These are phyloP conservation scores for Prasinococcaceae sp. DNA, from an alignment of 139 green algal species.

Conservation along the genomic window DNA sequence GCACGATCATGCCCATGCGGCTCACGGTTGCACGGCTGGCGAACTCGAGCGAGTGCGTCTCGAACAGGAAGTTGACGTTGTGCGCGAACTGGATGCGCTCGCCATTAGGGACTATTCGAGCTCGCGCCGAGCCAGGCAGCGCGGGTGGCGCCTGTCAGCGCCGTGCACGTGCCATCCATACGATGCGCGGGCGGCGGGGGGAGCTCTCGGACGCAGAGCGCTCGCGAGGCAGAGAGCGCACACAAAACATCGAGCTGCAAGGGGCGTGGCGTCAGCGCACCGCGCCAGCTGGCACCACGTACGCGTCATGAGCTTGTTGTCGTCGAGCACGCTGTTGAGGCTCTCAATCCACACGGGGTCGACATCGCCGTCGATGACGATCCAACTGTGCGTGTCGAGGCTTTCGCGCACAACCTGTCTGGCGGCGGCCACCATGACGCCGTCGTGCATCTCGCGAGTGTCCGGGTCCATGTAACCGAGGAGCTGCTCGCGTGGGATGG, in stretches of 20 bases:
- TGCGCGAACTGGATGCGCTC: constrained; percentile 69
- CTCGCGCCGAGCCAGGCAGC: too few relatives aligned
- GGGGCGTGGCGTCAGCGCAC: too few relatives aligned
- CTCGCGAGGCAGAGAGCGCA: too few relatives aligned
- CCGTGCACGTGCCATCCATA: too few relatives aligned
- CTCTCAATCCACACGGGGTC: constrained; percentile 81
- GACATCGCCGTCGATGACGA: constrained; percentile 73
- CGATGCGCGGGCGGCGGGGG: too few relatives aligned
- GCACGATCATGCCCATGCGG: constrained; percentile 46
- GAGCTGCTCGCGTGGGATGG: constrained; percentile 45
- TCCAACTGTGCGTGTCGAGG: constrained; percentile 52
- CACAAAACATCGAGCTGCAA: too few relatives aligned
- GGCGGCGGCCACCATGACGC: constrained; percentile 55
- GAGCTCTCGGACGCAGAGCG: too few relatives aligned
- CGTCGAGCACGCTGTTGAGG: constrained; percentile 70
- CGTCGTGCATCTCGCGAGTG: constrained; percentile 65
- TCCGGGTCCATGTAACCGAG: constrained; percentile 58
- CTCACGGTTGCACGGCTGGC: constrained; percentile 71
- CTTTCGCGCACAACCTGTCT: constrained; percentile 47
- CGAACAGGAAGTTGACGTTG: constrained; percentile 81
- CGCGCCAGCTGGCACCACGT: constrained; percentile 16
- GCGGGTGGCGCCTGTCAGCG: too few relatives aligned
- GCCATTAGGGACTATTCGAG: constrained; percentile 50
- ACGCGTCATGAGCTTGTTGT: constrained; percentile 66
- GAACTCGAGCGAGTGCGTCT: constrained; percentile 59